phyloP scores from a whole-genome alignment of 2,329 filamentous ascomycete genomes.

The Trichoderma asperellum region DNA sequence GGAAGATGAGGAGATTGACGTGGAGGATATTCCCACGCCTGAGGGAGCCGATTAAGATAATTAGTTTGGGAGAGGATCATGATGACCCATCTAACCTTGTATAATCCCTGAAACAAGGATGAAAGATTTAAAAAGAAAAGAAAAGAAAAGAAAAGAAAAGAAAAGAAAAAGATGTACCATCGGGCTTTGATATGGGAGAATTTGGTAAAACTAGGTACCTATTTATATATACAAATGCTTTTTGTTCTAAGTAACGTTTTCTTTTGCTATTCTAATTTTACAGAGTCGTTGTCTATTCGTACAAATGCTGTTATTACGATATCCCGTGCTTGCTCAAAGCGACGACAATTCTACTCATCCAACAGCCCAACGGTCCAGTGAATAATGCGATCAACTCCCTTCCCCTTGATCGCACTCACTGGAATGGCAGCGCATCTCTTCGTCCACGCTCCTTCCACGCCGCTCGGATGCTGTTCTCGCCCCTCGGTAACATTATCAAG shows the following conservation, averaged over 20 bases:
- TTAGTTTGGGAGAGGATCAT: not conserved
- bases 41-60: conserved; percentile 33
- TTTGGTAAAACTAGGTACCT: conserved; percentile 8
- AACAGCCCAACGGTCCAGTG: conserved; percentile 73
- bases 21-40: conserved; percentile 46
- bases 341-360: conserved; percentile 46
- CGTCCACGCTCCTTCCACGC: conserved; percentile 60
- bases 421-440: conserved; percentile 73
- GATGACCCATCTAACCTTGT: not conserved
- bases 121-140: not conserved
- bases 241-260: not conserved
- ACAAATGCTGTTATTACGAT: not conserved
- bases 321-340: not conserved
- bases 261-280: not conserved
- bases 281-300: not conserved
- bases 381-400: conserved; percentile 77
- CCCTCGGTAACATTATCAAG: conserved; percentile 67
- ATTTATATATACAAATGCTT: conserved; percentile 32
- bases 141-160: too few relatives aligned
- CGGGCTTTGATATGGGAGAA: not conserved
- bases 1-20: conserved; percentile 38
- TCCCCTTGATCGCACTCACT: conserved; percentile 84
- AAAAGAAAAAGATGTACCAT: not conserved
- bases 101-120: not conserved
- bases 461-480: conserved; percentile 72